Evolutionary conservation across 495 filamentous ascomycete genomes (phyloP), one percentile per base, ranked within the genome.

Genomic region (Aspergillus leporis): DNA sequence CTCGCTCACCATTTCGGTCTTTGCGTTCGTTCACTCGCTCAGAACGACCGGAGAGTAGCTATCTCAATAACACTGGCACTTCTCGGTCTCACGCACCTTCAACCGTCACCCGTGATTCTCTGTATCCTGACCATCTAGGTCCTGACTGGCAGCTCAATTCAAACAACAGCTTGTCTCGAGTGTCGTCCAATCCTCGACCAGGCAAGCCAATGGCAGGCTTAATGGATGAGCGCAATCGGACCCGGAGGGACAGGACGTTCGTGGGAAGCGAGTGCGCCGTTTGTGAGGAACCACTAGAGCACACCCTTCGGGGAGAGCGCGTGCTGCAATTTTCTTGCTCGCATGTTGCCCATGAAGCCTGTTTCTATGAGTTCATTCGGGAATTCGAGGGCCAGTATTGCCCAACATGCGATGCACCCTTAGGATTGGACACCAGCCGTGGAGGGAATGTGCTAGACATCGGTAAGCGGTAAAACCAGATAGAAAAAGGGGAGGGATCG

Each of bases 351-450:
- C 94, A 99, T 68, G 94, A 98, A 71, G 95, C 95, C 19, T 99
- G 94, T 75, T 99, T 99, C 72, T 99, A 98, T 74, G 95, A 99
- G 74, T 97, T 92, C 67, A 94, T 99, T 64, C 90, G 91, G 60
- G 93, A 96, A 70, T 90, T 90, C 60, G 95, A 99, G 62, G 91
- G 90, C 41, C 92, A 99, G 65, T 92, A 89, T 70, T 99, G 94
- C 73, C 94, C 94, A 38, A 89, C 91, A 60, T 99, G 94, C 73
- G 91, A 97, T 81, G 90, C 91, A 57, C 92, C 95, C 34, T 74
- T 99, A 23, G 92, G 93, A 30, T 76, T 99, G 49, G 94, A 99
- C 74, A 95, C 93, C 5, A 98, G 92, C 71, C 85, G 94, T 53
- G 95, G 94, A 41, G 94, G 94, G 53, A 97, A 96, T 80, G 90